Conservation (phyloP, 495 filamentous ascomycete species). For the Podospora bellae-mahoneyi region DNA sequence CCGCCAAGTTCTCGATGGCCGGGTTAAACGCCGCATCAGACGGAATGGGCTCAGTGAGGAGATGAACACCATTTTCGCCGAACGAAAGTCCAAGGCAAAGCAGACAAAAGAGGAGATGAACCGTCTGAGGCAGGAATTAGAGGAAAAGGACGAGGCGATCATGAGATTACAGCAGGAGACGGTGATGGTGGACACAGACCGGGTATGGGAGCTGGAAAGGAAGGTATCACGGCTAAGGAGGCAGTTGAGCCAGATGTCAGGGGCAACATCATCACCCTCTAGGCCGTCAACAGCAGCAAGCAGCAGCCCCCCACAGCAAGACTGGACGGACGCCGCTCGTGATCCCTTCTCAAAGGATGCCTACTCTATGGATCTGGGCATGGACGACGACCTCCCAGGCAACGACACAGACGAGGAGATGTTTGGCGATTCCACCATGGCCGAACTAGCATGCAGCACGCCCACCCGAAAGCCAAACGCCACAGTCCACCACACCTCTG, state of each 20-base stretch:
- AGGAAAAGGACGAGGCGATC: constrained; percentile 49
- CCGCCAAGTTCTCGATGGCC: constrained; percentile 63
- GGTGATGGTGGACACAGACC: constrained; percentile 37
- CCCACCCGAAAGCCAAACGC: constrained; percentile 28
- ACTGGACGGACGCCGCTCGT: constrained; percentile 43
- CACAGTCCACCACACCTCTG: neutral
- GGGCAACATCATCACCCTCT: constrained; percentile 19
- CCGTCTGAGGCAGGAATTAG: constrained; percentile 52
- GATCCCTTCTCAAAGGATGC: constrained; percentile 39
- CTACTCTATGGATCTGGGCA: constrained; percentile 38
- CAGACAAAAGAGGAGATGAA: constrained; percentile 42
- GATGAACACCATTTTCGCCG: constrained; percentile 60
- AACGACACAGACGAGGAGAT: constrained; percentile 32
- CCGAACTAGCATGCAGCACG: constrained; percentile 42
- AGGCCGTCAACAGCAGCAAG: neutral
- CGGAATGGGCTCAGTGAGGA: constrained; percentile 73
- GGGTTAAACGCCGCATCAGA: constrained; percentile 67
- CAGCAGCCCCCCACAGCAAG: constrained; percentile 27
- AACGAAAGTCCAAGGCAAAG: constrained; percentile 48
- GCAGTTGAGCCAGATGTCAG: constrained; percentile 22
- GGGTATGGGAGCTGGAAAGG: constrained; percentile 42
- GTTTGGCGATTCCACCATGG: constrained; percentile 38
- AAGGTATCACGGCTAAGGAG: constrained; percentile 38
- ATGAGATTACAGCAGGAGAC: constrained; percentile 51
- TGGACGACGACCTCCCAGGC: constrained; percentile 26